Conservation (phyloP, 306 rosid genomes). For the Inga laurina region DNA sequence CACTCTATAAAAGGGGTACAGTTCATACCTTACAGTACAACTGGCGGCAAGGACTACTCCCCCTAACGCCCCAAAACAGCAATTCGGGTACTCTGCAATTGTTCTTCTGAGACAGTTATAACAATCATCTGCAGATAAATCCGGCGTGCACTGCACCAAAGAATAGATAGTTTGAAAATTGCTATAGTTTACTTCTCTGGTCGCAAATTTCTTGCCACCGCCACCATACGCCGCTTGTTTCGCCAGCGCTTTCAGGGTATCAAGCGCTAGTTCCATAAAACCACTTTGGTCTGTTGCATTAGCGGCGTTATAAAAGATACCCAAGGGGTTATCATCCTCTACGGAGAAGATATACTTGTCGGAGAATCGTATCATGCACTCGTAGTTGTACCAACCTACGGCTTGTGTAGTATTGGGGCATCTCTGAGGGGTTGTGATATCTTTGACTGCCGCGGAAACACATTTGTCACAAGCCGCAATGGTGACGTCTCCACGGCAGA, state of each 20-base stretch:
- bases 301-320: neutral
- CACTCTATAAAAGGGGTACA: neutral
- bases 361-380: neutral
- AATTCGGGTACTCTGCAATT: neutral
- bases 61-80: neutral
- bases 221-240: neutral
- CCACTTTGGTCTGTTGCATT: neutral
- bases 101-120: neutral
- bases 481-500: conserved; percentile 46
- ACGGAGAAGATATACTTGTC: neutral
- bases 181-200: neutral
- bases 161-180: neutral
- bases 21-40: neutral
- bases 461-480: neutral
- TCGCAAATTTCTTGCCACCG: neutral
- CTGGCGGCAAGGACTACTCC: neutral
- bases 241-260: neutral
- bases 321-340: neutral
- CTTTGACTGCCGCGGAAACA: neutral
- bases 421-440: neutral
- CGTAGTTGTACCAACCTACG: neutral
- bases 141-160: conserved; percentile 21
- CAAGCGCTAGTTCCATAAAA: neutral
- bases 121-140: neutral
- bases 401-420: conserved; percentile 28